A percentile compares a stretch with the other conserved stretches of the same genome.
These are phyloP conservation scores for Luffa acutangula DNA, from an alignment of 306 rosid species.

Conservation along the genomic window DNA sequence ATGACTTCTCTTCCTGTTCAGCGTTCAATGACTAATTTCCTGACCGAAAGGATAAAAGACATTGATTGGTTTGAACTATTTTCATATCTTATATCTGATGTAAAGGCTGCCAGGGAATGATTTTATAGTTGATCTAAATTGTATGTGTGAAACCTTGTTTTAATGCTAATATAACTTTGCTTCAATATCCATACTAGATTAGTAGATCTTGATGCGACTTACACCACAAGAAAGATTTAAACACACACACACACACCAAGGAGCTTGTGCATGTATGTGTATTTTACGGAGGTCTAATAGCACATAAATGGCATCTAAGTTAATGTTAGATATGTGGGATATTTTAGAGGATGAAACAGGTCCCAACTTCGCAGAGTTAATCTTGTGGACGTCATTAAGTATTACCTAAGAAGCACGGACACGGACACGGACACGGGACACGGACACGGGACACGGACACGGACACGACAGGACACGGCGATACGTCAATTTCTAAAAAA, in stretches of 20 bases:
- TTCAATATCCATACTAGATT: neutral
- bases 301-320: neutral
- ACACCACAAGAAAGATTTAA: neutral
- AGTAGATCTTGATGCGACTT: neutral
- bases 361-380: neutral
- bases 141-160: neutral
- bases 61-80: neutral
- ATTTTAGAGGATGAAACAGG: neutral
- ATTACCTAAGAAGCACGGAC: too few relatives aligned
- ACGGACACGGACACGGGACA: too few relatives aligned
- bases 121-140: neutral
- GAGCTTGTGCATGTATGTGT: neutral
- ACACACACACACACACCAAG: neutral
- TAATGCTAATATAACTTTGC: neutral
- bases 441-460: too few relatives aligned
- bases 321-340: neutral
- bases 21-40: neutral
- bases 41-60: neutral
- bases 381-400: neutral
- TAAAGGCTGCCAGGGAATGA: neutral
- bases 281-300: neutral
- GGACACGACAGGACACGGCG: too few relatives aligned
- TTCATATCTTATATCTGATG: neutral
- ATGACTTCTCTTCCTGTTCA: neutral
- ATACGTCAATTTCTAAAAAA: too few relatives aligned